phyloP scores from a whole-genome alignment of 2,329 filamentous ascomycete genomes.

The Diaporthe caulivora region DNA sequence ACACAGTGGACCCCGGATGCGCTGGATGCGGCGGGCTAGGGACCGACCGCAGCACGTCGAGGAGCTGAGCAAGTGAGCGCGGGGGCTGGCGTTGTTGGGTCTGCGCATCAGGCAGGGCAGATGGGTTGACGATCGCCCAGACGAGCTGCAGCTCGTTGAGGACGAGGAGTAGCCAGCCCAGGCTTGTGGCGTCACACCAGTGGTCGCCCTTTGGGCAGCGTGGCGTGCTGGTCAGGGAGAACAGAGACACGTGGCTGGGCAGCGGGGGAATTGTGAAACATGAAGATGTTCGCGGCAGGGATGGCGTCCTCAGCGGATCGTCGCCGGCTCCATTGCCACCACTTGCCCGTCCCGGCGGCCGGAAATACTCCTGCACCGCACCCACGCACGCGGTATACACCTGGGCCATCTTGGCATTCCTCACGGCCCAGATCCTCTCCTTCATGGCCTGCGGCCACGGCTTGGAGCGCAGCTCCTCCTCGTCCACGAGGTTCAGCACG shows the following conservation, averaged over 20 bases:
- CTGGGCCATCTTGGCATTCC: constrained; percentile 64
- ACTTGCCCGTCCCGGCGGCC: constrained; percentile 34
- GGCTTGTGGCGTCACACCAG: constrained; percentile 64
- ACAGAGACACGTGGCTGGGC: constrained; percentile 34
- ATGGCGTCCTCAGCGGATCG: not conserved
- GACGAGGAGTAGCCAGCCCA: constrained; percentile 67
- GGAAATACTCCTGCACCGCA: constrained; percentile 61
- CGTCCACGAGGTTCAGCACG: constrained; percentile 59
- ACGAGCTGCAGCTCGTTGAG: constrained; percentile 62
- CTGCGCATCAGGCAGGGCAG: constrained; percentile 40
- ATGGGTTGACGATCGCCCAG: constrained; percentile 53
- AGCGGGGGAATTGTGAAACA: not conserved
- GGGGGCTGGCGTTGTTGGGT: constrained; percentile 42
- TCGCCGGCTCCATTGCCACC: too few species aligned
- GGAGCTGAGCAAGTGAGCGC: constrained; percentile 59
- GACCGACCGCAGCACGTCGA: constrained; percentile 57
- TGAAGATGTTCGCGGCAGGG: not conserved
- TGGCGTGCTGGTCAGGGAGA: constrained; percentile 54
- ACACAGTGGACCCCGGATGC: constrained; percentile 56
- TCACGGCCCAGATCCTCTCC: constrained; percentile 62
- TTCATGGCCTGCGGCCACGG: constrained; percentile 61
- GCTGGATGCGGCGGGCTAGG: constrained; percentile 58
- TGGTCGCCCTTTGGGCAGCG: constrained; percentile 64
- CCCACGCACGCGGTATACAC: constrained; percentile 59
- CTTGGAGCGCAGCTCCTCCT: constrained; percentile 57